Evolutionary conservation across 495 filamentous ascomycete genomes (phyloP), one percentile per base, ranked within the genome.

Genomic region (Sabuloglossum arenarium): DNA sequence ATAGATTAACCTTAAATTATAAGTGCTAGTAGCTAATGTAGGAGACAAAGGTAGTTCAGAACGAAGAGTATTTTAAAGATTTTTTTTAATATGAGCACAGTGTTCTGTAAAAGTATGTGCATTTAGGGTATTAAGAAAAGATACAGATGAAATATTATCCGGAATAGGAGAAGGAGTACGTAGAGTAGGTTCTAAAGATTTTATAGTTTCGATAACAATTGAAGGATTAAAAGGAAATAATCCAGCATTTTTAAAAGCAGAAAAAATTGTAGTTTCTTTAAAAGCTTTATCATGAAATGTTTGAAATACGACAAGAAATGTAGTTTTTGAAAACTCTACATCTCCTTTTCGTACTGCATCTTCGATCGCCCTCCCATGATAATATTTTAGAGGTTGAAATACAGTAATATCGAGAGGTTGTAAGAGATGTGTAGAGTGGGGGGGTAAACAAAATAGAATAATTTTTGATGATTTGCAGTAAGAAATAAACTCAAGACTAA

Each of bases 331-430:
- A 37, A 58, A 57, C 14, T 58, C 37, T 0, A 32, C 39, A 37
- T 51, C 37, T 14, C 56, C 52, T 10, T 49, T 58, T 16, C 28
- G 52, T 24, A 51, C 32, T 0, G 50, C 52, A 42, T 19, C 30
- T 28, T 56, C 52, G 37, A 58, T 29, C 6, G 56, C 56, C 16
- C 30, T 5, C 24, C 24, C 19, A 56, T 58, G 52, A n/a, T 43
- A 58, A 39, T 58, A n/a, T n/a, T n/a, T n/a, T n/a, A n/a, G n/a
- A n/a, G 50, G 25, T 57, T 58, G 29, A 32, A 57, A 11, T 2
- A 51, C 56, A 57, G 52, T 29, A 58, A 58, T 25, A 58, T 32
- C 30, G 4, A 32, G 11, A 11, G 11, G 11, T 11, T 32, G 30
- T 32, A 32, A 11, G 30, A 32, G 30, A 32, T 32, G 30, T 5